Evolutionary conservation across 2,329 filamentous ascomycete genomes (phyloP), one percentile per base, ranked within the genome.

Genomic region (Nigrospora oryzae): DNA sequence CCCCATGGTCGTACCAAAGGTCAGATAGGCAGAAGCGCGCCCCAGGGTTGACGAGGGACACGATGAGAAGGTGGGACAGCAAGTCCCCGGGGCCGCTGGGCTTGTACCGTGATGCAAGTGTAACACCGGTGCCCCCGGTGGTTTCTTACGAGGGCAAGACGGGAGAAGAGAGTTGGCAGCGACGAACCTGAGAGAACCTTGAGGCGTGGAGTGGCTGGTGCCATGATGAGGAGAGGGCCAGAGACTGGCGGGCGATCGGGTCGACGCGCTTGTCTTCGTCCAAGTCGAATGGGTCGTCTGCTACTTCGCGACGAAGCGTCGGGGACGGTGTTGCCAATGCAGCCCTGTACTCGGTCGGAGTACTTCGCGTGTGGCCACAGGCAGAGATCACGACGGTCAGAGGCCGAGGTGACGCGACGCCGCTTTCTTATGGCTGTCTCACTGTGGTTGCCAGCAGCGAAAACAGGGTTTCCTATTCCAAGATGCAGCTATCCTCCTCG

Each of bases 131-230:
- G 37, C 37, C 45, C 55, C 50, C 53, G 57, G 49, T 46, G 44
- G 48, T 49, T 49, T 49, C 51, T 45, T 51, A 46, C 46, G 48
- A 45, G 46, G 45, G 46, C 42, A 52, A 52, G 46, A 40, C 13
- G 31, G 45, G 43, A 52, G 48, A 44, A 47, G 42, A 56, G 45
- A 47, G 36, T 35, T 50, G 58, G 23, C 10, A 36, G 33, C 14
- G 55, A 74, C 76, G 66, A 66, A 79, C 76, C 76, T 73, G 74
- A 77, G 61, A 79, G 69, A 65, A 77, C 70, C 68, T 73, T 78
- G 64, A 75, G 70, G 66, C 75, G 74, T 65, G 76, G 74, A 63
- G 75, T 68, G 63, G 71, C 67, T 64, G 76, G 75, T 66, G 74
- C 75, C 76, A 79, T 79, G 64, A 64, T 71, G 63, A 63, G 59